Evolutionary conservation across 306 rosid species (phyloP).

Genomic region (Lupinus albus): DNA sequence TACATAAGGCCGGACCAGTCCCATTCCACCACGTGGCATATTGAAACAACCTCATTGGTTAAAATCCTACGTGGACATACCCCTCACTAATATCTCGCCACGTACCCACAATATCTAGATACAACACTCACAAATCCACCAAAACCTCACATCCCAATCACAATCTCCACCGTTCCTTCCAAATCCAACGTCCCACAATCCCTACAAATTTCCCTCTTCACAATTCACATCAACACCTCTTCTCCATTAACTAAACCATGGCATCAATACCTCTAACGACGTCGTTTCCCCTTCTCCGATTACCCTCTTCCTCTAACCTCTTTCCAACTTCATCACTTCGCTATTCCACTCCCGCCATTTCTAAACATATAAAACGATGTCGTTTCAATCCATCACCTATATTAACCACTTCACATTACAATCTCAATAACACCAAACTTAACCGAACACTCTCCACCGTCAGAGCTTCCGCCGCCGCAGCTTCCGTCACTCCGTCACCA

Average conservation of each 20-base stretch:
- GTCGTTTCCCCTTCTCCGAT: slow-evolving; percentile 59
- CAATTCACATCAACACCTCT: not conserved
- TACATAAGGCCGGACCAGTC: too few species aligned
- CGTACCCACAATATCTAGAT: not conserved
- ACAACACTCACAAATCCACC: slow-evolving; percentile 37
- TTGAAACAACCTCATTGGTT: too few species aligned
- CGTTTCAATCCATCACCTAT: slow-evolving; percentile 7
- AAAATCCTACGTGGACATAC: not conserved
- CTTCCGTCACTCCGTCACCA: slow-evolving; percentile 13
- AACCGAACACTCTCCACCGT: slow-evolving; percentile 26
- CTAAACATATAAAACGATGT: not conserved
- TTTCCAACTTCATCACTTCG: not conserved
- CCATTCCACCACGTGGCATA: too few species aligned
- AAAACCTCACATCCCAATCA: slow-evolving; percentile 38
- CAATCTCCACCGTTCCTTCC: slow-evolving; percentile 3
- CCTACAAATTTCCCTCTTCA: slow-evolving; percentile 18
- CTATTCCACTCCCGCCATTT: not conserved
- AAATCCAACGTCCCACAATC: slow-evolving; percentile 49
- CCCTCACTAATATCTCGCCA: slow-evolving; percentile 9
- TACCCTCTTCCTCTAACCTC: slow-evolving; percentile 40
- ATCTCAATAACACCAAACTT: not conserved
- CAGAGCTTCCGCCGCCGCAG: slow-evolving; percentile 44
- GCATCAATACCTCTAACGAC: slow-evolving; percentile 73
- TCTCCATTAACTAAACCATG: slow-evolving; percentile 42
- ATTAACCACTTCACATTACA: slow-evolving; percentile 5